Evolutionary conservation across 2,329 filamentous ascomycete genomes (phyloP).

Genomic region (Colletotrichum chrysophilum): DNA sequence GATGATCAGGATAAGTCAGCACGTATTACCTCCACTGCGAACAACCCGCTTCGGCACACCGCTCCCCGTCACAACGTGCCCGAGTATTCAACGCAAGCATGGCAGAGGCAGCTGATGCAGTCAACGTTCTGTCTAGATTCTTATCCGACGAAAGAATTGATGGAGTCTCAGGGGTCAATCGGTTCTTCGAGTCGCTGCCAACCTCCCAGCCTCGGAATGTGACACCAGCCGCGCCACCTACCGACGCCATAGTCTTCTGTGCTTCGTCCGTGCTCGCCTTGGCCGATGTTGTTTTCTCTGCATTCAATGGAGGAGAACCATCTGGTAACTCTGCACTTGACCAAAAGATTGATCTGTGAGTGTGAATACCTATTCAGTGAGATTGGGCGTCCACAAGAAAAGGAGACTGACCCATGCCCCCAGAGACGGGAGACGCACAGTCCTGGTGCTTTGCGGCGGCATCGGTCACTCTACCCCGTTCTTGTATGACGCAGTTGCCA

Average conservation of each 20-base stretch:
- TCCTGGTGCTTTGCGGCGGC: conserved; percentile 46
- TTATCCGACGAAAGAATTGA: conserved; percentile 1
- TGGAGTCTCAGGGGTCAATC: not conserved
- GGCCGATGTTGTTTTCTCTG: conserved; percentile 3
- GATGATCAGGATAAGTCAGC: not conserved
- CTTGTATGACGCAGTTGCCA: conserved; percentile 43
- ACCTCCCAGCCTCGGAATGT: not conserved
- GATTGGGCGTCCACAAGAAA: not conserved
- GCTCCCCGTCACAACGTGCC: not conserved
- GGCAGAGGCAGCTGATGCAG: not conserved
- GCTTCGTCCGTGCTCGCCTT: conserved; percentile 16
- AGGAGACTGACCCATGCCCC: not conserved
- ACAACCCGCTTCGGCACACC: not conserved
- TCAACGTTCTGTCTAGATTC: conserved; percentile 11
- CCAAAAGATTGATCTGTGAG: not conserved
- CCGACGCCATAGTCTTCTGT: conserved; percentile 18
- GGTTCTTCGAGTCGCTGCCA: not conserved
- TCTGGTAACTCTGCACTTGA: not conserved
- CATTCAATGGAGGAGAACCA: not conserved
- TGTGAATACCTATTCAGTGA: not conserved
- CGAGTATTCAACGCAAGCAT: not conserved
- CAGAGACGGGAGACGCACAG: not conserved
- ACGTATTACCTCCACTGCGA: not conserved
- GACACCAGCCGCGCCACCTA: not conserved
- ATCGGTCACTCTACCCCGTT: conserved; percentile 49